Conservation (phyloP, 345 rosid genomes). For the Gossypium anomalum region DNA sequence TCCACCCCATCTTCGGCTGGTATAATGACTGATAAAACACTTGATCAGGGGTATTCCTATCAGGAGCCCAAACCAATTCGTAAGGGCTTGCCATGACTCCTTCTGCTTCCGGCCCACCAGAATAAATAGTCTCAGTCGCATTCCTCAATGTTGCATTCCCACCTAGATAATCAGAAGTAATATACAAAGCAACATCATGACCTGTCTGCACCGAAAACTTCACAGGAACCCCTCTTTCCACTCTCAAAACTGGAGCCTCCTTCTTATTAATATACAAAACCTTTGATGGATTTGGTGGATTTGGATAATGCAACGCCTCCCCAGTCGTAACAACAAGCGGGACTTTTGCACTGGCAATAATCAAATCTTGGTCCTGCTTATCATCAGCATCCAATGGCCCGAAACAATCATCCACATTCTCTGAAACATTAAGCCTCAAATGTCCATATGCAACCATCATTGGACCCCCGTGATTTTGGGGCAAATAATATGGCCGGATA, state of each 20-base stretch:
- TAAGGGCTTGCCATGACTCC: slow-evolving; percentile 75
- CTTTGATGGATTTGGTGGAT: slow-evolving; percentile 59
- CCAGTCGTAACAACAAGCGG: slow-evolving; percentile 52
- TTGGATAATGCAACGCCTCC: slow-evolving; percentile 49
- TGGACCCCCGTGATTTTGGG: slow-evolving; percentile 80
- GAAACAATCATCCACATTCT: slow-evolving; percentile 43
- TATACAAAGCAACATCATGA: slow-evolving; percentile 64
- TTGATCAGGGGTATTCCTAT: slow-evolving; percentile 87
- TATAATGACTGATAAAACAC: slow-evolving; percentile 81
- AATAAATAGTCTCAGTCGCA: slow-evolving; percentile 61
- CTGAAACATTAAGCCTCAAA: slow-evolving; percentile 45
- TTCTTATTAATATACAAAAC: slow-evolving; percentile 67
- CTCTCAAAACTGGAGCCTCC: slow-evolving; percentile 68
- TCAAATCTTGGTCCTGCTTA: slow-evolving; percentile 67
- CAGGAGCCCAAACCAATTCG: slow-evolving; percentile 81
- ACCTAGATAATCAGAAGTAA: slow-evolving; percentile 83
- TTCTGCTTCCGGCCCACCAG: slow-evolving; percentile 86
- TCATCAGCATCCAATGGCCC: slow-evolving; percentile 66
- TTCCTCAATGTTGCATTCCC: slow-evolving; percentile 46
- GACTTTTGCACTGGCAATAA: slow-evolving; percentile 48
- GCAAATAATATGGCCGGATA: slow-evolving; percentile 78
- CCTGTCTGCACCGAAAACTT: slow-evolving; percentile 64
- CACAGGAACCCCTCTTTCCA: slow-evolving; percentile 74
- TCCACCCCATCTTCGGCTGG: slow-evolving; percentile 95
- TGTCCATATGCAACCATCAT: slow-evolving; percentile 37